Evolutionary conservation across 192 early-diverging fungal species (phyloP).

Genomic region (Phycomyces nitens): DNA sequence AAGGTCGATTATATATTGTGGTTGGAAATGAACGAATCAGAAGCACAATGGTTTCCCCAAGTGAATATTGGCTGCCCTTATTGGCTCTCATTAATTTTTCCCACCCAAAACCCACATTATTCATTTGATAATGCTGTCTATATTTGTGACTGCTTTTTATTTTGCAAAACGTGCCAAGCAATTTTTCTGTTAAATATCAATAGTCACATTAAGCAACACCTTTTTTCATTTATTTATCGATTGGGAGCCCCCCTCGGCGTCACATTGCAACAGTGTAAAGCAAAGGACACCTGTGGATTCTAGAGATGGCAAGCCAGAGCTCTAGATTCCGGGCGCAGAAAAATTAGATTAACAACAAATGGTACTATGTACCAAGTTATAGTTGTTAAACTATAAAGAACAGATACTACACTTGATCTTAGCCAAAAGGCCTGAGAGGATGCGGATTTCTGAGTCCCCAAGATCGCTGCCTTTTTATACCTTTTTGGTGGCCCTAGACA

Average conservation of each 20-base stretch:
- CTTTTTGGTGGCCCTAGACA: no score
- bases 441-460: slow-evolving; percentile 30
- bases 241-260: slow-evolving; percentile 39
- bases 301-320: slow-evolving; percentile 48
- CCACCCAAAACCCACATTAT: not conserved
- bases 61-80: no score
- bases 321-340: slow-evolving; percentile 40
- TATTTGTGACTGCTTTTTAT: no score
- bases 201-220: no score
- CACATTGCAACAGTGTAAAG: slow-evolving; percentile 62
- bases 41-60: no score
- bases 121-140: no score
- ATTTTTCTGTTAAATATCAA: no score
- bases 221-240: slow-evolving; percentile 17
- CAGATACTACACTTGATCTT: slow-evolving; percentile 92
- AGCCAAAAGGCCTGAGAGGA: slow-evolving; percentile 83
- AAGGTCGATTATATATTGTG: no score
- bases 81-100: not conserved
- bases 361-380: slow-evolving; percentile 44
- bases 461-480: slow-evolving; percentile 24
- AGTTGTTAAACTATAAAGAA: slow-evolving; percentile 75
- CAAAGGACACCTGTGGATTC: slow-evolving; percentile 58
- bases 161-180: no score
- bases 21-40: no score
- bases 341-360: slow-evolving; percentile 61